These are phyloP conservation scores for Arthrobotrys pseudoclavata DNA, from an alignment of 2,329 filamentous ascomycete species.

Conservation along the genomic window DNA sequence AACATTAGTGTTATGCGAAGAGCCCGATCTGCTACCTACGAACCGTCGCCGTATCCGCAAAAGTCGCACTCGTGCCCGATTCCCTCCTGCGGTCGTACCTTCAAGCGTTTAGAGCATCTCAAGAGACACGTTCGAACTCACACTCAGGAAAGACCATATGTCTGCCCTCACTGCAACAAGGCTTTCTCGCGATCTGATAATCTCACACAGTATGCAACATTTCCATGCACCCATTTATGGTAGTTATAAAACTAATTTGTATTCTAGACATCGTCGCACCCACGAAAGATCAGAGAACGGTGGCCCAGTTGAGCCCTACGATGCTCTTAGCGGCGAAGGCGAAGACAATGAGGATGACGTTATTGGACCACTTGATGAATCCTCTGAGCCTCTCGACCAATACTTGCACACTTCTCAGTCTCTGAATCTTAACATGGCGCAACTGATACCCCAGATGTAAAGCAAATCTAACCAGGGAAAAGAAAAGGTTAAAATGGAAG, in stretches of 20 bases:
- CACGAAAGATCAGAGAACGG: conserved; percentile 82
- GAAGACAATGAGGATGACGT: conserved; percentile 90
- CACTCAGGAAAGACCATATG: conserved; percentile 98
- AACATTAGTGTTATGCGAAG: conserved; percentile 83
- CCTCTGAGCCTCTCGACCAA: conserved; percentile 68
- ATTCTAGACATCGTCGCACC: conserved; percentile 76
- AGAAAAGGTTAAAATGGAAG: conserved; percentile 32
- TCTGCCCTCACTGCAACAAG: conserved; percentile 98
- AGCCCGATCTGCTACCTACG: conserved; percentile 95
- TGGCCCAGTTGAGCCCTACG: conserved; percentile 64
- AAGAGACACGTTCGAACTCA: conserved; percentile 99
- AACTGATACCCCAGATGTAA: conserved; percentile 61
- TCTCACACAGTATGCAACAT: conserved; percentile 84
- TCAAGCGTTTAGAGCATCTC: conserved; percentile 98
- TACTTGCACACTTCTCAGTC: conserved; percentile 52
- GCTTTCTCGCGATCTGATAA: conserved; percentile 99
- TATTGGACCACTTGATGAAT: conserved; percentile 82
- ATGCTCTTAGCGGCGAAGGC: conserved; percentile 82
- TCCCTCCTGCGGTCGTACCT: conserved; percentile 93
- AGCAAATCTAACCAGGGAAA: conserved; percentile 28
- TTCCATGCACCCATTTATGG: neutral
- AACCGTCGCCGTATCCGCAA: conserved; percentile 93
- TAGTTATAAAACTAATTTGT: conserved; percentile 64
- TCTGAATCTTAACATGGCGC: conserved; percentile 54
- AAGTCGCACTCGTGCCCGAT: conserved; percentile 99